Percentiles rank a stretch among this genome's conserved stretches.
Evolutionary conservation across 176 grass and related monocot species (phyloP).

Genomic region (Triticum monococcum): DNA sequence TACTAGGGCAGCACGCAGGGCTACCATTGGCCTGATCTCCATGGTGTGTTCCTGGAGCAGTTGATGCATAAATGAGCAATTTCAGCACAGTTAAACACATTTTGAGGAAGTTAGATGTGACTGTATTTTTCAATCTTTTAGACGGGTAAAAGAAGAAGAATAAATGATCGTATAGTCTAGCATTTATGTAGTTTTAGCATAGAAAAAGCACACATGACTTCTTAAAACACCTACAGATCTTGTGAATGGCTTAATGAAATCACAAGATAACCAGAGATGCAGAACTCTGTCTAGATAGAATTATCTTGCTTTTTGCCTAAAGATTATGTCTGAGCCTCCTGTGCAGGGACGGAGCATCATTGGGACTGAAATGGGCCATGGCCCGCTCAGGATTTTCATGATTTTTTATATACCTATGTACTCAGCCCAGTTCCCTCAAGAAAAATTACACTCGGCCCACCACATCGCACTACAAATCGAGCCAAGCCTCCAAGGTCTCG

Average conservation of each 20-base stretch:
- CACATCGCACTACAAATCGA: no score
- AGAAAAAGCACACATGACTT: background rate
- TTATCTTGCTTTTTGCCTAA: background rate
- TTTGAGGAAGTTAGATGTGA: background rate
- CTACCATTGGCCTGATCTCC: constrained; percentile 77
- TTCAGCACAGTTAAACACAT: background rate
- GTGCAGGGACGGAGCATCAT: no score
- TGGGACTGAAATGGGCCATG: no score
- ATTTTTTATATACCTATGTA: no score
- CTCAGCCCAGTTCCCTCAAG: no score
- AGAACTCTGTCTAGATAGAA: background rate
- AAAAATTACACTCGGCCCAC: no score
- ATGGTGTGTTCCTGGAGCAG: constrained; percentile 49
- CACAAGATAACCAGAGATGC: background rate
- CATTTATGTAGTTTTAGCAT: background rate
- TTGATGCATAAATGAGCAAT: background rate
- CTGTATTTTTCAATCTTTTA: background rate
- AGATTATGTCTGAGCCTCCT: background rate
- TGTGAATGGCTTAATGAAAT: background rate
- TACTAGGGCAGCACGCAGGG: constrained; percentile 81
- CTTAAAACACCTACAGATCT: background rate
- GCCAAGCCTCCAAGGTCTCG: no score
- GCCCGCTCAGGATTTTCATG: no score
- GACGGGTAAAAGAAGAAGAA: background rate
- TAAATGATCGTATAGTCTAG: background rate